phyloP scores from a whole-genome alignment of 2,329 filamentous ascomycete genomes.

The Microdochium nivale region DNA sequence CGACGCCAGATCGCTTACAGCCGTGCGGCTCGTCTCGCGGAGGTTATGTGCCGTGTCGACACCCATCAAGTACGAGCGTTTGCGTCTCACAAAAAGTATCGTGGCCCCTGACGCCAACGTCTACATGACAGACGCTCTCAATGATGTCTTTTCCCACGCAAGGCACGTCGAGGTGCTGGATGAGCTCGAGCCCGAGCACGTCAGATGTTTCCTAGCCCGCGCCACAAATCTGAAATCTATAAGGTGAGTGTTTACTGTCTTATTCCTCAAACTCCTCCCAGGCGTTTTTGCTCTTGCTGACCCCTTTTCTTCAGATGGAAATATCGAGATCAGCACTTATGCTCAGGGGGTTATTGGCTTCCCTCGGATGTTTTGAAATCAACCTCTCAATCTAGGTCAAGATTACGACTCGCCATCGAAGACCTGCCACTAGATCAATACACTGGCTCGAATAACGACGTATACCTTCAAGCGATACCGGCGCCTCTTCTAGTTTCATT shows the following conservation, averaged over 20 bases:
- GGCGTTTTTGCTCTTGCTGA: neutral
- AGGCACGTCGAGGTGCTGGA: conserved; percentile 30
- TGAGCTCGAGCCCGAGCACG: conserved; percentile 27
- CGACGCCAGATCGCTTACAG: conserved; percentile 22
- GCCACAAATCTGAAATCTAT: conserved; percentile 28
- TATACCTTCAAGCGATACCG: conserved; percentile 29
- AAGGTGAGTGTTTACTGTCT: conserved; percentile 26
- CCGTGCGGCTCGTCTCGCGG: conserved; percentile 27
- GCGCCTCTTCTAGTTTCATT: conserved; percentile 28
- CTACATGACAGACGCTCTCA: conserved; percentile 21
- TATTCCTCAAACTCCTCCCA: neutral
- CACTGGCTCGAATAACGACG: conserved; percentile 20
- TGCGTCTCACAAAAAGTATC: conserved; percentile 28
- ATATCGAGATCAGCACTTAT: neutral
- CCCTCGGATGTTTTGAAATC: conserved; percentile 28
- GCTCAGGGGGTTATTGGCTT: conserved; percentile 21
- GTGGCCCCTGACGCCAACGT: conserved; percentile 23
- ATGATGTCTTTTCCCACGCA: conserved; percentile 27
- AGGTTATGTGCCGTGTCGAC: conserved; percentile 31
- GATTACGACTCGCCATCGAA: conserved; percentile 28
- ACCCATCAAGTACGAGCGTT: conserved; percentile 30
- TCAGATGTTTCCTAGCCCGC: conserved; percentile 24
- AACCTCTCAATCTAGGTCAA: conserved; percentile 17
- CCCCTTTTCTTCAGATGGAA: neutral
- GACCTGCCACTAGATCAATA: conserved; percentile 30